These are phyloP conservation scores for Lipomyces kockii DNA, from an alignment of 805 yeast species.

Conservation along the genomic window DNA sequence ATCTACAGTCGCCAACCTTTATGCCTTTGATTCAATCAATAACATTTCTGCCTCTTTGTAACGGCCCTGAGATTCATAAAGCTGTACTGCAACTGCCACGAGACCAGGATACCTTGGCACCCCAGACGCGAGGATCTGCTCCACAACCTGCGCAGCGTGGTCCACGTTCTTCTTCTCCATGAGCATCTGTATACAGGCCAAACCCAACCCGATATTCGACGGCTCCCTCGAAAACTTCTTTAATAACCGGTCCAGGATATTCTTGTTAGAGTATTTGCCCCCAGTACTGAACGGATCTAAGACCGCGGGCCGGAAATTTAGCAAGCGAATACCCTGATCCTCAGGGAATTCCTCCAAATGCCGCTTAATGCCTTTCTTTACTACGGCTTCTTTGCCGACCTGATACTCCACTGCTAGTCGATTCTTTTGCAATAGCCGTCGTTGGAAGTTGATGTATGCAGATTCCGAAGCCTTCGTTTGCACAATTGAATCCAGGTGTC, in stretches of 20 bases:
- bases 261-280: constrained; percentile 25
- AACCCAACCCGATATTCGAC: constrained; percentile 39
- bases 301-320: constrained; percentile 27
- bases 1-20: constrained; percentile 33
- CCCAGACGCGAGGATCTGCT: constrained; percentile 25
- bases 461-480: constrained; percentile 12
- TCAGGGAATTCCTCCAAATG: constrained; percentile 30
- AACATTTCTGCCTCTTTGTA: constrained; percentile 45
- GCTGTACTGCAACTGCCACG: constrained; percentile 54
- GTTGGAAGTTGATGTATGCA: constrained; percentile 21
- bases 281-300: constrained; percentile 32
- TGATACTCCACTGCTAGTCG: constrained; percentile 27
- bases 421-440: constrained; percentile 19
- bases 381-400: constrained; percentile 31
- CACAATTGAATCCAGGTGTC: constrained; percentile 25
- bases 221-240: constrained; percentile 42
- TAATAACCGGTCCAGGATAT: constrained; percentile 37
- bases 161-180: constrained; percentile 37
- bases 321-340: constrained; percentile 25
- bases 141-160: constrained; percentile 41
- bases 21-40: constrained; percentile 41
- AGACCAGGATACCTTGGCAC: constrained; percentile 49
- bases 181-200: constrained; percentile 43
- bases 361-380: constrained; percentile 27
- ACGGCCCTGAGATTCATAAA: constrained; percentile 56